Base-by-base conservation (phyloP, 2,329 filamentous ascomycete species). In the Dryadomyces quercus-mongolicae region DNA sequence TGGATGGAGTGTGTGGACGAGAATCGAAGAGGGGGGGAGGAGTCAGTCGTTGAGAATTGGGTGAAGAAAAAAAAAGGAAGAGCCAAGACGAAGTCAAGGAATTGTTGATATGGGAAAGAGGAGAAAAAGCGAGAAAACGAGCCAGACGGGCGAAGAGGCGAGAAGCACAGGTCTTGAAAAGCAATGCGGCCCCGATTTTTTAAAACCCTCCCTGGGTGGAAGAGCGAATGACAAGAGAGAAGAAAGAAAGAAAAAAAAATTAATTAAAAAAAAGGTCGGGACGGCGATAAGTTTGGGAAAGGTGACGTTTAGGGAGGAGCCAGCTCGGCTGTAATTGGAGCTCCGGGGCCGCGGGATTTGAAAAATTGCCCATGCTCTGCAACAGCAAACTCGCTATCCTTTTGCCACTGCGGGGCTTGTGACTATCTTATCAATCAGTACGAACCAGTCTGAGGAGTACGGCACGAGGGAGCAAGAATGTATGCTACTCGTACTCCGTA, bases 221-320 rank as follows among this genome's bases (percentile, higher is more conserved):
- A 13, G 38, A 48, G 52, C 54, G 49, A 57, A 57, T 56, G 45
- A 49, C 42, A 44, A 16, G 42, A n/a, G 42, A 44, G 18, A n/a
- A 44, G 18, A 44, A 44, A 44, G 8, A 52, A 56, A 54, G 46
- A 36, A 44, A 54, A 44, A 44, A 55, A 51, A 55, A 54, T 22
- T 47, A 16, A 52, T 45, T 25, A 54, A 51, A 51, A 52, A 57
- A 54, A 44, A 52, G 25, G 38, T 55, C 43, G 53, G 56, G 46
- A 48, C 54, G 56, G 56, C 53, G 43, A 54, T 52, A 51, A 46
- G 38, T 21, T 36, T 36, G 25, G 38, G 48, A 42, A 40, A 34
- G 34, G 49, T 51, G 49, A 51, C 49, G 49, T 51, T 25, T 40
- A 43, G 22, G 51, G 52, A 49, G 46, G 21, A 49, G 18, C 20